These are phyloP conservation scores for Persicaria tinctoria DNA, from an alignment of 148 eudicot genomes.

Conservation along the genomic window DNA sequence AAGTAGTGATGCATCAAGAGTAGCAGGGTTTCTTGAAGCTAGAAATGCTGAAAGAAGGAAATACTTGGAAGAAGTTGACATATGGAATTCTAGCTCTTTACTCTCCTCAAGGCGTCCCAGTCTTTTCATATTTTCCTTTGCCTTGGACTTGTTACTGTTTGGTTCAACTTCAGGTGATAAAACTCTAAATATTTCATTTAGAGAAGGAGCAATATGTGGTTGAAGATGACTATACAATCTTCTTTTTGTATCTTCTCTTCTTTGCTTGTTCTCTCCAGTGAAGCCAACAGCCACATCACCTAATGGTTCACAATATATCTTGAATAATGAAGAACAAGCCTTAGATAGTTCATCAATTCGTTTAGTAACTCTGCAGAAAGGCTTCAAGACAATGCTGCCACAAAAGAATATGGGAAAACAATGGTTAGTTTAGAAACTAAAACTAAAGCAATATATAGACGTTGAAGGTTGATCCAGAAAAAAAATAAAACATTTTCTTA, in stretches of 20 bases:
- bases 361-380: constrained; percentile 64
- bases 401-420: background rate
- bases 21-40: constrained; percentile 97
- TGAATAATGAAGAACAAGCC: constrained; percentile 48
- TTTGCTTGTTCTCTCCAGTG: constrained; percentile 45
- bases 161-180: constrained; percentile 28
- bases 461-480: background rate
- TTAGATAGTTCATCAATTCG: constrained; percentile 61
- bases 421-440: background rate
- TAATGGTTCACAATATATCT: constrained; percentile 65
- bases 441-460: background rate
- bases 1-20: constrained; percentile 86
- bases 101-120: constrained; percentile 26
- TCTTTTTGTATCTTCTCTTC: constrained; percentile 59
- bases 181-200: constrained; percentile 52
- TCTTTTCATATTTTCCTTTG: constrained; percentile 24
- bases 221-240: constrained; percentile 56
- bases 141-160: constrained; percentile 30
- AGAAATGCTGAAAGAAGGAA: constrained; percentile 88
- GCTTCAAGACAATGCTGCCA: constrained; percentile 63
- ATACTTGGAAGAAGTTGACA: constrained; percentile 86
- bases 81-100: constrained; percentile 70
- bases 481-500: constrained; percentile 30
- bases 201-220: constrained; percentile 49
- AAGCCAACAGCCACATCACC: constrained; percentile 34